These are phyloP conservation scores for Penicillium sp. DNA, from an alignment of 2,329 filamentous ascomycete species.

Conservation along the genomic window DNA sequence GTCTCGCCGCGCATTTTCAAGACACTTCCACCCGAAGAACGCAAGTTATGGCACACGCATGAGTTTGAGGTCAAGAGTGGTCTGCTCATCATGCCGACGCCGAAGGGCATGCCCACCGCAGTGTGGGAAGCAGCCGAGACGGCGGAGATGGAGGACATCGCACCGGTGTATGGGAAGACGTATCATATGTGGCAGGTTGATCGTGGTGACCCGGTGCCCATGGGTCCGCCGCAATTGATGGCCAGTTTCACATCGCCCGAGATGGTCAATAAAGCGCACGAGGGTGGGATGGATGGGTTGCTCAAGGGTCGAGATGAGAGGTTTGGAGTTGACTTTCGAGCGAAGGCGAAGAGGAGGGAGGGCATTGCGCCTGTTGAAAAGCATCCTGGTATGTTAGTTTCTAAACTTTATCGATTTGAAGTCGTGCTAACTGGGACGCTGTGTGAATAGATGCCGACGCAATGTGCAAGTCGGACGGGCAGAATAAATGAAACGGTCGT, in stretches of 20 bases:
- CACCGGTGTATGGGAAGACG: slow-evolving; percentile 78
- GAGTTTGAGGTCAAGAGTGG: slow-evolving; percentile 53
- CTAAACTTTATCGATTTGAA: slow-evolving; percentile 2
- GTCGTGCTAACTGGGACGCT: slow-evolving; percentile 8
- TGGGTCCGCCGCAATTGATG: slow-evolving; percentile 67
- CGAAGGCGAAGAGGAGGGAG: slow-evolving; percentile 58
- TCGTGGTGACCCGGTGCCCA: slow-evolving; percentile 65
- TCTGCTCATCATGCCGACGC: slow-evolving; percentile 48
- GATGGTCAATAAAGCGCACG: slow-evolving; percentile 28
- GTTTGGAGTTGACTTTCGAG: slow-evolving; percentile 56
- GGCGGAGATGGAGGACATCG: slow-evolving; percentile 76
- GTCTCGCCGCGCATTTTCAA: slow-evolving; percentile 71
- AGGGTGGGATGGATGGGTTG: slow-evolving; percentile 39
- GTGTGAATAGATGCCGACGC: slow-evolving; percentile 39
- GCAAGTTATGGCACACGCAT: slow-evolving; percentile 77
- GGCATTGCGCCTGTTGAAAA: slow-evolving; percentile 48
- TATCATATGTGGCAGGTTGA: slow-evolving; percentile 89
- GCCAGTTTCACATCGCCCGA: slow-evolving; percentile 55
- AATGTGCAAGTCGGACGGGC: slow-evolving; percentile 21
- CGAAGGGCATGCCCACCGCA: slow-evolving; percentile 51
- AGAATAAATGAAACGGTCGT: not conserved
- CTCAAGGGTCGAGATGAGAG: slow-evolving; percentile 58
- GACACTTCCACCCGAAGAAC: slow-evolving; percentile 67
- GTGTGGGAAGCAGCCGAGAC: slow-evolving; percentile 78
- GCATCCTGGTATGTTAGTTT: slow-evolving; percentile 39